A percentile compares a stretch with the other conserved stretches of the same genome.
phyloP scores from a whole-genome alignment of 176 grass and related monocot species.

The Carex kokanica region DNA sequence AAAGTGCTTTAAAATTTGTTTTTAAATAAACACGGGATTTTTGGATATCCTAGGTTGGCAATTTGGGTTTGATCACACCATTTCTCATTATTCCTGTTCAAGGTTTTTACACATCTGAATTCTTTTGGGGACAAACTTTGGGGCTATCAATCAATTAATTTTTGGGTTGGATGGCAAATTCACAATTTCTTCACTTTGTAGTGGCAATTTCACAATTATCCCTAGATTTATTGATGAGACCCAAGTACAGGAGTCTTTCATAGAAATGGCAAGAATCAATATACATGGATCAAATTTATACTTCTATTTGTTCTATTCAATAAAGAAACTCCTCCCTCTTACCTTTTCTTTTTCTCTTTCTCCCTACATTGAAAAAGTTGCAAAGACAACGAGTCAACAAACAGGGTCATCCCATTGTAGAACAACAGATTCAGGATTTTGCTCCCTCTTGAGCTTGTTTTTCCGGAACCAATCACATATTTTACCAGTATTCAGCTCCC shows the following conservation, averaged over 20 bases:
- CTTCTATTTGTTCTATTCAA: neutral
- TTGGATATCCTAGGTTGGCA: too few relatives aligned
- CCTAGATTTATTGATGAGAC: too few relatives aligned
- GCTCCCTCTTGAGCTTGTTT: slow-evolving; percentile 87
- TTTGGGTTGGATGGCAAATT: too few relatives aligned
- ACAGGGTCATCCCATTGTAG: slow-evolving; percentile 81
- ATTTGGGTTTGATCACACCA: too few relatives aligned
- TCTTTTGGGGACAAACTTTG: too few relatives aligned
- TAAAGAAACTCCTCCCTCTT: neutral
- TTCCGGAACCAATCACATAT: slow-evolving; percentile 96
- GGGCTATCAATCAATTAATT: too few relatives aligned
- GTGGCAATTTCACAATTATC: too few relatives aligned
- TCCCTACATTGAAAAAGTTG: neutral
- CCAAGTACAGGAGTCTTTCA: neutral
- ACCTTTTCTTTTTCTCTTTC: neutral
- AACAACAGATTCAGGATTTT: slow-evolving; percentile 51
- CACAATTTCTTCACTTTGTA: too few relatives aligned
- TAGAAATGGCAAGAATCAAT: neutral
- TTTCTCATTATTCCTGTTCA: too few relatives aligned
- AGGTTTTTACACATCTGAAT: too few relatives aligned
- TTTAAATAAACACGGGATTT: too few relatives aligned
- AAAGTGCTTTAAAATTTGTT: too few relatives aligned
- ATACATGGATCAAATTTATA: neutral
- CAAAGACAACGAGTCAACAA: neutral
- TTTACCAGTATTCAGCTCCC: slow-evolving; percentile 72